Percentiles rank a stretch among this genome's conserved stretches.
Evolutionary conservation across 1,139 yeast species (phyloP).

Genomic region (Pneumocystis oryctolagi): DNA sequence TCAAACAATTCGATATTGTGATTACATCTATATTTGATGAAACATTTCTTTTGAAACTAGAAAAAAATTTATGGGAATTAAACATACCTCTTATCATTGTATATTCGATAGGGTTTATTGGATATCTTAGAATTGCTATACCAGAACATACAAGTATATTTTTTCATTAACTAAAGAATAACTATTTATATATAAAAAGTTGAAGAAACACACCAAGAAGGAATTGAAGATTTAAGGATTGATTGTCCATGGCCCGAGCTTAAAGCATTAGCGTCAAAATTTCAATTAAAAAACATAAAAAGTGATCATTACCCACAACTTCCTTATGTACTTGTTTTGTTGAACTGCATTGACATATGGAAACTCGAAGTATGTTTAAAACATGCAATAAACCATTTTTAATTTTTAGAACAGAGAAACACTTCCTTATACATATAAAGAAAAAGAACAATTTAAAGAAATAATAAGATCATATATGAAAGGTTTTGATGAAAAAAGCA

Average conservation of each 20-base stretch:
- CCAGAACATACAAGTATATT: conserved; percentile 34
- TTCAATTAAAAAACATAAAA: conserved; percentile 35
- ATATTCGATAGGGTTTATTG: conserved; percentile 51
- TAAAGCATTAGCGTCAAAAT: conserved; percentile 35
- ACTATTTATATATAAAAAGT: conserved; percentile 21
- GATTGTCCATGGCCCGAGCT: conserved; percentile 67
- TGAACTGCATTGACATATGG: conserved; percentile 42
- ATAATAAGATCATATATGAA: conserved; percentile 23
- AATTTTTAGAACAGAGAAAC: conserved; percentile 20
- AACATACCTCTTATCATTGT: conserved; percentile 42
- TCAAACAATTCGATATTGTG: conserved; percentile 43
- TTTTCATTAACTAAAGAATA: neutral
- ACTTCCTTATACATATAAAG: conserved; percentile 34
- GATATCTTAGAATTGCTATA: conserved; percentile 39
- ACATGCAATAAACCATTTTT: neutral
- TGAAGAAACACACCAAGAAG: conserved; percentile 61
- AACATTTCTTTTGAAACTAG: conserved; percentile 19
- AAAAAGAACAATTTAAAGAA: conserved; percentile 36
- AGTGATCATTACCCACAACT: conserved; percentile 49
- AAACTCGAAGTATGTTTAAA: conserved; percentile 14
- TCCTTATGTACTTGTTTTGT: conserved; percentile 56
- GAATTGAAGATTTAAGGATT: conserved; percentile 52
- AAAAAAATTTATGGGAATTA: conserved; percentile 30
- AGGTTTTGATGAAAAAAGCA: conserved; percentile 40
- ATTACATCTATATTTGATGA: conserved; percentile 27